Evolutionary conservation across 257 asterid species (phyloP), one percentile per base, ranked within the genome.

Genomic region (Nicotiana otophora): DNA sequence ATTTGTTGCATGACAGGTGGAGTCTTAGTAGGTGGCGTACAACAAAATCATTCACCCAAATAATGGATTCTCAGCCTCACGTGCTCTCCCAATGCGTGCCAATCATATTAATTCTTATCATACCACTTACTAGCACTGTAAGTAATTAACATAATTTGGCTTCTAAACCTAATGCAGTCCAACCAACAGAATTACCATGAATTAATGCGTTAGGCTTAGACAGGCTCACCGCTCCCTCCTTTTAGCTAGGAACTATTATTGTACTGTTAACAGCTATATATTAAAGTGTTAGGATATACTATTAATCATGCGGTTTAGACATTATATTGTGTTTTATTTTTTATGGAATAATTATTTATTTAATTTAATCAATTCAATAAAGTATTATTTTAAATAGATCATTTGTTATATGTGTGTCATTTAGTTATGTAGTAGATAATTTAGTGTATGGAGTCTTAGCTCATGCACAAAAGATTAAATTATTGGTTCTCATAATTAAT

Each of bases 1-100:
- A 36, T 51, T 42, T 60, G 77, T 82, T 84, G 88, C 87, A 84
- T 88, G 91, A 81, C 88, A 80, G 61, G 85, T 84, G 86, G 85
- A 78, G 42, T 53, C 62, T 64, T 57, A 68, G 79, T 84, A 85
- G 87, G 87, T 86, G 75, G 84, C 84, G 74, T 85, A 81, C 75
- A 82, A 34, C 55, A 78, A 81, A 65, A 86, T 83, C 87, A 83
- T 83, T 87, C 83, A 62, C 82, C 66, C 63, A 75, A 76, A 82
- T 31, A 30, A 65, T 42, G 74, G 64, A 68, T 51, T 48, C 19
- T 54, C 15, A 31, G 20, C 83, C 81, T 84, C 88, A 75, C 80
- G 69, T 58, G 69, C 79, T 84, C 77, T 83, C 11, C 53, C 5
- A 8, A 75, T 75, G 80, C 63, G 46, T 75, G 26, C 10, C 63